Percentiles rank a stretch among this genome's conserved stretches.
Evolutionary conservation across 2,329 filamentous ascomycete species (phyloP).

Genomic region (Penicillium sp.): DNA sequence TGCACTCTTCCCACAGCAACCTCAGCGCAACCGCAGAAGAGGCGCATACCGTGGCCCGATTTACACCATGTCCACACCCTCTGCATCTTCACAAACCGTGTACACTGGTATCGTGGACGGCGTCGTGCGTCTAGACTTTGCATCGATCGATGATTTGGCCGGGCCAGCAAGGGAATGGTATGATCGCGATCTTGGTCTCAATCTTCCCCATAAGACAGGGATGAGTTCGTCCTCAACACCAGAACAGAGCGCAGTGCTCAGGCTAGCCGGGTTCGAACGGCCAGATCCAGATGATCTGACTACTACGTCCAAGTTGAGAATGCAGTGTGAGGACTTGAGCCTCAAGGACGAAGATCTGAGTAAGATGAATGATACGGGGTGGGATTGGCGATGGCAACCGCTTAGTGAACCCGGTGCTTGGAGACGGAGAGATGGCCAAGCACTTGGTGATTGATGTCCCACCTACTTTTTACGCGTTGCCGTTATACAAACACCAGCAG

Average conservation of each 20-base stretch:
- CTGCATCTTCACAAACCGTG: conserved; percentile 43
- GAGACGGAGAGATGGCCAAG: conserved; percentile 23
- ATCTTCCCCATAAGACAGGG: conserved; percentile 25
- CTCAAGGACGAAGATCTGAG: conserved; percentile 11
- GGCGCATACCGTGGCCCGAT: conserved; percentile 42
- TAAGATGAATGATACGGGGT: conserved; percentile 27
- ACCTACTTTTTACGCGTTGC: background rate
- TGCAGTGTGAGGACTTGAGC: conserved; percentile 30
- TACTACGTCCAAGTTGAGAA: conserved; percentile 33
- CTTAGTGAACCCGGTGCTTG: conserved; percentile 28
- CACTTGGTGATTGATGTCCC: background rate
- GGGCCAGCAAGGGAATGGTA: conserved; percentile 33
- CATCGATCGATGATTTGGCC: conserved; percentile 41
- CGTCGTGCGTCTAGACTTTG: conserved; percentile 43
- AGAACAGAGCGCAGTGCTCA: conserved; percentile 20
- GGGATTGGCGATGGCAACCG: conserved; percentile 39
- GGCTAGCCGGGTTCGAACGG: conserved; percentile 44
- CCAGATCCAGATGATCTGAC: conserved; percentile 33
- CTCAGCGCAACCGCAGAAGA: conserved; percentile 13
- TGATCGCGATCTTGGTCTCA: conserved; percentile 27
- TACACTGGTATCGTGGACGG: conserved; percentile 44
- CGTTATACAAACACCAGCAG: background rate
- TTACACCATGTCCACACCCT: conserved; percentile 45
- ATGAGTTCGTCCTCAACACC: conserved; percentile 4
- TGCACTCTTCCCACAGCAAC: conserved; percentile 4